These are phyloP conservation scores for Purshia tridentata DNA, from an alignment of 306 rosid species.

Conservation along the genomic window DNA sequence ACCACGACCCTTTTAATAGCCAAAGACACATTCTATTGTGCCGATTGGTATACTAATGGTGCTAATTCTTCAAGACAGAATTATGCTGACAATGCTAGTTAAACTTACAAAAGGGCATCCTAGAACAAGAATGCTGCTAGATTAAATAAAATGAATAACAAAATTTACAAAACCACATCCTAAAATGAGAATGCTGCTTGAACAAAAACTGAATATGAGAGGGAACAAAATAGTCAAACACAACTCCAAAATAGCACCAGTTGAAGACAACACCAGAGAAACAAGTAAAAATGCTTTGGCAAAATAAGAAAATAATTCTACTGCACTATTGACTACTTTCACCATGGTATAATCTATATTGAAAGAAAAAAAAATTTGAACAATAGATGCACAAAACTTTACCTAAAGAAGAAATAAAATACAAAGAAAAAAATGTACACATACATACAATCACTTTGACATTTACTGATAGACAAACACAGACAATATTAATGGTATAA, in stretches of 20 bases:
- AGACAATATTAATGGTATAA: not conserved
- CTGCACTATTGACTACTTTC: not conserved
- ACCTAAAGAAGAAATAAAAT: too few species aligned
- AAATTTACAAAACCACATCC: not conserved
- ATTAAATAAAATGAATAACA: not conserved
- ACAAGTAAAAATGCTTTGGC: not conserved
- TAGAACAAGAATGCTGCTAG: not conserved
- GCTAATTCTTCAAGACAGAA: not conserved
- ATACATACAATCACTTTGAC: not conserved
- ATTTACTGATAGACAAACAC: not conserved
- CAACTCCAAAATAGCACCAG: not conserved
- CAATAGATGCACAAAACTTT: not conserved
- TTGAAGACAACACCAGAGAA: not conserved
- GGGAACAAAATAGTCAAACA: not conserved
- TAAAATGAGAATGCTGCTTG: not conserved
- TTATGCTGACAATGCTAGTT: not conserved
- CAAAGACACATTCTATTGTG: not conserved
- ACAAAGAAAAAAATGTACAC: not conserved
- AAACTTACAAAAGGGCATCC: not conserved
- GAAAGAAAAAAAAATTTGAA: not conserved
- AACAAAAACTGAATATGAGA: not conserved
- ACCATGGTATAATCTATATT: not conserved
- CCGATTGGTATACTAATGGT: not conserved
- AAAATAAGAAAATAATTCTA: not conserved
- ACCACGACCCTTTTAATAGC: not conserved